Evolutionary conservation across 306 rosid species (phyloP).

Genomic region (Trichosanthes truncata): DNA sequence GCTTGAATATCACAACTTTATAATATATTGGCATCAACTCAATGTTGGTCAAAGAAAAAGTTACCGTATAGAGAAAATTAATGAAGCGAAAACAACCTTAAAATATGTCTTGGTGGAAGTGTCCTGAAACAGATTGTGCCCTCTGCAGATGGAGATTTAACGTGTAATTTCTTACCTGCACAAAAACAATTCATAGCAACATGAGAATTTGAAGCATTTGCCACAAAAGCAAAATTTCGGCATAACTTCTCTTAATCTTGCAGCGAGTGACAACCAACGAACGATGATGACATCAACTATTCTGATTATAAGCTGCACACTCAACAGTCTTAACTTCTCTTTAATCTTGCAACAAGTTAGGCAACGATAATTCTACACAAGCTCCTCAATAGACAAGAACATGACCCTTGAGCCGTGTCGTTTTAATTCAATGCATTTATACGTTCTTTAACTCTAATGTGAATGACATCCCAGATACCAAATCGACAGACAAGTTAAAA

Average conservation of each 20-base stretch:
- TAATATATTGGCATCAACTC: background rate
- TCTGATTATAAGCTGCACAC: background rate
- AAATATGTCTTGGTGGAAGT: slow-evolving; percentile 21
- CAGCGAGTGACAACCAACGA: background rate
- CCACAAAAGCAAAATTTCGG: background rate
- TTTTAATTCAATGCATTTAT: background rate
- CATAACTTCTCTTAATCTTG: background rate
- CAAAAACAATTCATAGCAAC: background rate
- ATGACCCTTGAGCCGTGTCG: background rate
- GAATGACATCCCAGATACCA: background rate
- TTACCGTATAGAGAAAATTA: background rate
- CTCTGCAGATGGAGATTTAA: slow-evolving; percentile 33
- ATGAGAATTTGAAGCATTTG: background rate
- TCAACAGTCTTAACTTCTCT: background rate
- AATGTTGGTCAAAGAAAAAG: background rate
- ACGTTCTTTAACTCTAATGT: background rate
- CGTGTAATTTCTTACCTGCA: slow-evolving; percentile 28
- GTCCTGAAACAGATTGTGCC: slow-evolving; percentile 25
- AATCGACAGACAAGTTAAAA: background rate
- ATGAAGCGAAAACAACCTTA: background rate
- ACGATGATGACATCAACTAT: background rate
- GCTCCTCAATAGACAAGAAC: background rate
- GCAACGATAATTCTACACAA: background rate
- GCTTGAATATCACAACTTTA: slow-evolving; percentile 10
- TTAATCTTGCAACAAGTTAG: background rate